Evolutionary conservation across 768 basidiomycete species (phyloP), one percentile per base, ranked within the genome.

Genomic region (Mycena amicta): DNA sequence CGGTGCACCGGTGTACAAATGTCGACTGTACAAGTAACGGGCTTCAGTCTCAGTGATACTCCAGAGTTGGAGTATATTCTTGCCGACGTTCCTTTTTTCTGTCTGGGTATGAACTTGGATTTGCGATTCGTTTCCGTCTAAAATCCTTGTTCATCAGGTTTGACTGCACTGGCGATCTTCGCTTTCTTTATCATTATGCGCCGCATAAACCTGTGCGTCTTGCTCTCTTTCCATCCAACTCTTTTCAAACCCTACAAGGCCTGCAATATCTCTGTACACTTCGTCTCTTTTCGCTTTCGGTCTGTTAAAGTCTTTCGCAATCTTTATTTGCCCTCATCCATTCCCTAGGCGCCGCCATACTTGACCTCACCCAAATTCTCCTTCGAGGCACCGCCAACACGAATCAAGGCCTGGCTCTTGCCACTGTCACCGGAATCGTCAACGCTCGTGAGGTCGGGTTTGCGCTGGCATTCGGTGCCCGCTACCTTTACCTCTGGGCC

Each of bases 401-500:
- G 15, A 60, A 68, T 22, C 52, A 63, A 46, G 69, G 67, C 37
- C 54, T 61, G 4, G 65, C 62, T 16, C 59, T 72, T 11, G 66
- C 63, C 27, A 57, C 74, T 25, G 70, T 77, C 39, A 60, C 67
- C 6, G 77, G 72, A 15, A 74, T 85, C 33, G 71, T 82, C 29
- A 77, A 75, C 52, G 71, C 81, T 4, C 83, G 89, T 33, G 90
- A 91, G 68, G 72, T 86, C 27, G 73, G 80, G 50, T 76, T 86
- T 57, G 75, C 84, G 12, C 63, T 89, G 22, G 82, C 88, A 11
- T 68, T 81, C 41, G 85, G 85, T 4, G 72, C 83, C 41, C 80
- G 86, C 33, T 84, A 84, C 66, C 66, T 91, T 16, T 90, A 85
- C 66, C 85, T 85, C 60, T 92, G 90, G 90, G 72, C 72, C 37